Evolutionary conservation across 2,329 filamentous ascomycete species (phyloP).

Genomic region (Beauveria medogensis): DNA sequence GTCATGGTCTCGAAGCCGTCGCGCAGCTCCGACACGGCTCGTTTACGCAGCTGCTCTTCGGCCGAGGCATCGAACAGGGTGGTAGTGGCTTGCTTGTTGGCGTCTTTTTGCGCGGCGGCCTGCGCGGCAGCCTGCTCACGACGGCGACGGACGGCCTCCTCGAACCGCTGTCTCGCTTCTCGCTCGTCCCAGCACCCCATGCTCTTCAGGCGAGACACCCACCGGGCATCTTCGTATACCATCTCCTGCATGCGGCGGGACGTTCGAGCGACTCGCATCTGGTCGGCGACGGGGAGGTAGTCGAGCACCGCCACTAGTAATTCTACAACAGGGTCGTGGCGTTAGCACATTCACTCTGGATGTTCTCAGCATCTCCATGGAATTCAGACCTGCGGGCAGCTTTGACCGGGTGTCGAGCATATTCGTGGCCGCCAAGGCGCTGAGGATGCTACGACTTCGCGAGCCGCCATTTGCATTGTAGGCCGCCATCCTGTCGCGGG

Average conservation of each 20-base stretch:
- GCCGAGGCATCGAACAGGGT: constrained; percentile 68
- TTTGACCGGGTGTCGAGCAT: constrained; percentile 71
- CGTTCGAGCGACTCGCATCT: constrained; percentile 75
- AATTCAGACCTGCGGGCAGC: constrained; percentile 65
- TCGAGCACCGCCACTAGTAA: constrained; percentile 83
- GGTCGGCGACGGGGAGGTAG: constrained; percentile 76
- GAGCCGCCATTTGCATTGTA: constrained; percentile 32
- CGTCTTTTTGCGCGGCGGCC: constrained; percentile 16
- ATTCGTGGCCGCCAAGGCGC: constrained; percentile 69
- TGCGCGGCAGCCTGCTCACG: constrained; percentile 41
- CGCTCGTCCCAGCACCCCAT: constrained; percentile 91
- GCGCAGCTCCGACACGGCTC: constrained; percentile 23
- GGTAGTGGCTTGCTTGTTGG: constrained; percentile 24
- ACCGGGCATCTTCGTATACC: constrained; percentile 96
- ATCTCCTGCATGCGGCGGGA: constrained; percentile 89
- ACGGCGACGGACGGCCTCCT: constrained; percentile 57
- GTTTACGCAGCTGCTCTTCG: constrained; percentile 53
- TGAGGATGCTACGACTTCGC: constrained; percentile 53
- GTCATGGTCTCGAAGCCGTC: constrained; percentile 79
- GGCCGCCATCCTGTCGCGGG: constrained; percentile 30
- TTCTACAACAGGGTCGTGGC: constrained; percentile 43
- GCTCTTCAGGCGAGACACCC: constrained; percentile 75
- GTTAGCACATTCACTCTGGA: neutral
- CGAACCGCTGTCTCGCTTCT: constrained; percentile 74
- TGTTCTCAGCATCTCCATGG: too few relatives aligned